Evolutionary conservation across 176 grass and related monocot species (phyloP).

Genomic region (Aegilops tauschii): DNA sequence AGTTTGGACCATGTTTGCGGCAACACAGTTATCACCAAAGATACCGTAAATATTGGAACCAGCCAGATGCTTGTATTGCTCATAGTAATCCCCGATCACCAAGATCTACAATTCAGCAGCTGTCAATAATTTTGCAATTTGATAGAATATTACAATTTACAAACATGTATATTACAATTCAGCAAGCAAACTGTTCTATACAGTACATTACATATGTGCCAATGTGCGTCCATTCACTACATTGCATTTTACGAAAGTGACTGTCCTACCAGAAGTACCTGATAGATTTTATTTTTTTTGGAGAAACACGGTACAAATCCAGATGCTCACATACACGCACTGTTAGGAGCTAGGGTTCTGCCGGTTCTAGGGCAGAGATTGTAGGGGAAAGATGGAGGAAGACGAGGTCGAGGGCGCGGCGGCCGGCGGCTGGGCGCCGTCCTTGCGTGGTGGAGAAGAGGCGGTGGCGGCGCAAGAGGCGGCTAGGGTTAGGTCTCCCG

Average conservation of each 20-base stretch:
- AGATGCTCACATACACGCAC: neutral
- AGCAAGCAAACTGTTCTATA: conserved; percentile 2
- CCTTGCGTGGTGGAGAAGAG: too few species aligned
- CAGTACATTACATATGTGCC: neutral
- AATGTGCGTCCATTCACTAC: neutral
- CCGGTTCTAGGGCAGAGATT: too few species aligned
- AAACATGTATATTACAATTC: neutral
- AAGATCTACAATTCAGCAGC: conserved; percentile 57
- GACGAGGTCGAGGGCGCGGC: too few species aligned
- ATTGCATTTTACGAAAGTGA: conserved; percentile 10
- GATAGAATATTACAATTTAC: neutral
- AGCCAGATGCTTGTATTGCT: conserved; percentile 51
- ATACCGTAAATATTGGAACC: conserved; percentile 51
- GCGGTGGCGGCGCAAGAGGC: too few species aligned
- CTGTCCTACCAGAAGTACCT: conserved; percentile 19
- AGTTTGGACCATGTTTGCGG: conserved; percentile 59
- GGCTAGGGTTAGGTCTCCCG: too few species aligned
- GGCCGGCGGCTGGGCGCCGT: too few species aligned
- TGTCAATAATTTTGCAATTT: conserved; percentile 29
- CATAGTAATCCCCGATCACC: conserved; percentile 67
- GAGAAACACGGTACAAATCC: neutral
- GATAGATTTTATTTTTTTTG: neutral
- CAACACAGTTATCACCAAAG: conserved; percentile 61
- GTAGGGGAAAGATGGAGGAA: too few species aligned
- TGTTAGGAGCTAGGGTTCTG: too few species aligned